Evolutionary conservation across 805 yeast species (phyloP).

Genomic region (Sugiyamaella smithiae): DNA sequence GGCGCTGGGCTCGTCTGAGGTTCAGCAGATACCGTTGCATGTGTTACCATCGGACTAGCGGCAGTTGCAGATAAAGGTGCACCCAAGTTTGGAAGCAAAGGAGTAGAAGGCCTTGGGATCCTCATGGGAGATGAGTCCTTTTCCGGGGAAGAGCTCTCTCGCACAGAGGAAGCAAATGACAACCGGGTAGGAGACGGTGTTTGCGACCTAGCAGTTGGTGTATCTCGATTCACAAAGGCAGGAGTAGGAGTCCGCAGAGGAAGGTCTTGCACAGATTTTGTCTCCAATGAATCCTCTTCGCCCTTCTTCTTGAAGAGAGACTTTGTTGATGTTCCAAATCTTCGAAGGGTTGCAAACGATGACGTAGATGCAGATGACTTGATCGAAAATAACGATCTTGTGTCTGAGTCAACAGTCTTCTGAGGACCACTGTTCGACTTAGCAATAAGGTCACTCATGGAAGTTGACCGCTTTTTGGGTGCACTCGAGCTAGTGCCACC

Average conservation of each 20-base stretch:
- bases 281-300: not conserved
- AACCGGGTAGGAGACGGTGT: slow-evolving; percentile 1
- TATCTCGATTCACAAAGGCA: not conserved
- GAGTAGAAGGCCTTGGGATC: not conserved
- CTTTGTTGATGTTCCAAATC: slow-evolving; percentile 14
- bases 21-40: not conserved
- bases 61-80: not conserved
- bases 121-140: not conserved
- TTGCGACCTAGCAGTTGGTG: slow-evolving; percentile 1
- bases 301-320: slow-evolving; percentile 11
- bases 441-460: not conserved
- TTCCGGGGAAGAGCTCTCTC: not conserved
- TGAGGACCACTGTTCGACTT: not conserved
- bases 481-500: not conserved
- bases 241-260: slow-evolving; percentile 5
- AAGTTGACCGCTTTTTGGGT: not conserved
- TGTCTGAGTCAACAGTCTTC: slow-evolving; percentile 17
- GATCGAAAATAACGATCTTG: slow-evolving; percentile 27
- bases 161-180: not conserved
- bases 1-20: not conserved
- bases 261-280: not conserved
- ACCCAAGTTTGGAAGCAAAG: not conserved
- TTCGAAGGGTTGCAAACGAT: slow-evolving; percentile 27
- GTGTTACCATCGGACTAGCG: slow-evolving; percentile 1
- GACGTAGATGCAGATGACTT: slow-evolving; percentile 28